Evolutionary conservation across 495 filamentous ascomycete species (phyloP).

Genomic region (Talaromyces borbonicus): DNA sequence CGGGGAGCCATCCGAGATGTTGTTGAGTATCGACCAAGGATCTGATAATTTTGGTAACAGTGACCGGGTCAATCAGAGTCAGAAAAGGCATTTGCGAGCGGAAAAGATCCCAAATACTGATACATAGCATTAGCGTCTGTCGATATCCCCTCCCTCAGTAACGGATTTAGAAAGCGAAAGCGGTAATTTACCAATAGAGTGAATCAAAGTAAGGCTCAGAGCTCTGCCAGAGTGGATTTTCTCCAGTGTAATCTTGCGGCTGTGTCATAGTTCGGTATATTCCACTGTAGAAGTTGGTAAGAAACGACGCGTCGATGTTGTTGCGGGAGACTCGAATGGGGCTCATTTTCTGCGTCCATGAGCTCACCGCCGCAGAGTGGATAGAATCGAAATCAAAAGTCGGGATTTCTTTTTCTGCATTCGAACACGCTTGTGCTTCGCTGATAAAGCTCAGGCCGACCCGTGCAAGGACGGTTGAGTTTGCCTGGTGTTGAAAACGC

Average conservation of each 20-base stretch:
- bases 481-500: conserved; percentile 36
- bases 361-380: conserved; percentile 30
- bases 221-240: conserved; percentile 62
- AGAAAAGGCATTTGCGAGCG: conserved; percentile 55
- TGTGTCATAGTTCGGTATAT: conserved; percentile 52
- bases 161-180: too few species aligned
- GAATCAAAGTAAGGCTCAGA: conserved; percentile 53
- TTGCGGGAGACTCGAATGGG: conserved; percentile 35
- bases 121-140: too few species aligned
- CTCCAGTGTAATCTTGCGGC: conserved; percentile 65
- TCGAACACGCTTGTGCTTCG: conserved; percentile 48
- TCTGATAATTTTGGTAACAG: conserved; percentile 54
- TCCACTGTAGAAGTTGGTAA: conserved; percentile 47
- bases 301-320: conserved; percentile 45
- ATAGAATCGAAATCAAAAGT: conserved; percentile 34
- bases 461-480: conserved; percentile 43
- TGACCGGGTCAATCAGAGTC: conserved; percentile 53
- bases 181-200: conserved; percentile 38
- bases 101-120: conserved; percentile 50
- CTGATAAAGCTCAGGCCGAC: conserved; percentile 69
- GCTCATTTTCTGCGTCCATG: conserved; percentile 47
- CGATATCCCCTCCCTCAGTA: too few species aligned
- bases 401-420: conserved; percentile 52
- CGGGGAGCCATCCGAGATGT: conserved; percentile 58
- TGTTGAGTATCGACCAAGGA: conserved; percentile 65